Base-by-base conservation (phyloP, 2,329 filamentous ascomycete species). In the Colletotrichum lindemuthianum region DNA sequence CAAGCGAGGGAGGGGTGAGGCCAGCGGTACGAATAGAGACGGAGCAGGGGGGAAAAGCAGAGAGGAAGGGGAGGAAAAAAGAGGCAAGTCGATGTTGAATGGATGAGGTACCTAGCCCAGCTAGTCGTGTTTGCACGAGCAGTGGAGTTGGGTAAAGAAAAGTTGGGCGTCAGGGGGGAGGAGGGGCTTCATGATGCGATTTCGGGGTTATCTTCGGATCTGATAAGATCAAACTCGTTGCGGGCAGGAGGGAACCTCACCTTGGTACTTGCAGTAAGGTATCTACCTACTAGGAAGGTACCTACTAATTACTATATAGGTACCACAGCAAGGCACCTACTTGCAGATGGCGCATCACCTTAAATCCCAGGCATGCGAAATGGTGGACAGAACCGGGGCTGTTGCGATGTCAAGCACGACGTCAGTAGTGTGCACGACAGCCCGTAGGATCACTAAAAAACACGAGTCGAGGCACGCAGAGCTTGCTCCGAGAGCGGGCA, bases 181-280 rank as follows among this genome's bases (percentile, higher is more conserved):
- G 60, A 53, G 63, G 53, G 48, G 54, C 24, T 24, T 50, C 52
- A 55, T 60, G 53, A 41, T 66, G 65, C 57, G 58, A 55, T 58
- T 67, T 67, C 65, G 65, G 65, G 79, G 69, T 82, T 81, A 85
- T 84, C 81, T 80, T 75, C 70, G 75, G 80, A 84, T 84, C 81
- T 76, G 81, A 84, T 84, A 82, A 84, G 81, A 84, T 84, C 69
- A 75, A 59, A 55, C 50, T 63, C 37, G 54, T n/a, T 41, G 41
- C 33, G 34, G 53, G n/a, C 43, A 24, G 16, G 41, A 39, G 41
- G 43, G 44, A 47, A 47, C 24, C 24, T 24, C 24, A 5, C 24
- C 24, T 24, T 3, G 24, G 24, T 4, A 24, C 24, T 24, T 24
- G 24, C 24, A 4, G 24, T 24, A 4, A 24, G 24, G 24, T 24